These are phyloP conservation scores for Cornus suecica DNA, from an alignment of 148 eudicot species.

Conservation along the genomic window DNA sequence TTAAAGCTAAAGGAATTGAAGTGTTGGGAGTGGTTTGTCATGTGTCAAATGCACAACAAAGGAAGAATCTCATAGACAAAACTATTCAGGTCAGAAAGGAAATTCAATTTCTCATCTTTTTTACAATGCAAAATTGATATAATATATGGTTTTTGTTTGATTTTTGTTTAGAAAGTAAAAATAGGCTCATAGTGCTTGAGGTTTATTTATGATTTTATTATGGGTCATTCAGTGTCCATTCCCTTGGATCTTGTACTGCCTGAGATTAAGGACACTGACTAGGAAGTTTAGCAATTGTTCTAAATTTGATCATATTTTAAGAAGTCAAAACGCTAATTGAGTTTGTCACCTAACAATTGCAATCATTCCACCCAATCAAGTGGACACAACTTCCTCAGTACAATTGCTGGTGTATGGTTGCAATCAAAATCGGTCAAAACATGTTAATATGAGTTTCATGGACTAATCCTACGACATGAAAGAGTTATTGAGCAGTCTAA, in stretches of 20 bases:
- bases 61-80: conserved; percentile 68
- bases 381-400: not conserved
- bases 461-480: not conserved
- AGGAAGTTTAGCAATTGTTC: not conserved
- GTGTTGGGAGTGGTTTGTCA: conserved; percentile 88
- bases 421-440: not conserved
- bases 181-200: not conserved
- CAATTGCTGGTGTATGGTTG: not conserved
- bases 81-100: conserved; percentile 51
- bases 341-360: not conserved
- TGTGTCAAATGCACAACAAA: conserved; percentile 76
- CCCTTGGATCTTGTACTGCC: not conserved
- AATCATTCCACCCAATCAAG: not conserved
- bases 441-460: not conserved
- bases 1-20: conserved; percentile 63
- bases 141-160: not conserved
- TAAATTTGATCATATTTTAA: too few relatives aligned
- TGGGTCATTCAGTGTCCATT: not conserved
- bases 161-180: not conserved
- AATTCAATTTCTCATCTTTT: not conserved
- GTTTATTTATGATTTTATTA: not conserved
- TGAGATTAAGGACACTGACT: not conserved
- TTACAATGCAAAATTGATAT: not conserved
- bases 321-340: not conserved
- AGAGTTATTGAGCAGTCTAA: too few relatives aligned